These are phyloP conservation scores for Monascus purpureus DNA, from an alignment of 495 filamentous ascomycete species.

Conservation along the genomic window DNA sequence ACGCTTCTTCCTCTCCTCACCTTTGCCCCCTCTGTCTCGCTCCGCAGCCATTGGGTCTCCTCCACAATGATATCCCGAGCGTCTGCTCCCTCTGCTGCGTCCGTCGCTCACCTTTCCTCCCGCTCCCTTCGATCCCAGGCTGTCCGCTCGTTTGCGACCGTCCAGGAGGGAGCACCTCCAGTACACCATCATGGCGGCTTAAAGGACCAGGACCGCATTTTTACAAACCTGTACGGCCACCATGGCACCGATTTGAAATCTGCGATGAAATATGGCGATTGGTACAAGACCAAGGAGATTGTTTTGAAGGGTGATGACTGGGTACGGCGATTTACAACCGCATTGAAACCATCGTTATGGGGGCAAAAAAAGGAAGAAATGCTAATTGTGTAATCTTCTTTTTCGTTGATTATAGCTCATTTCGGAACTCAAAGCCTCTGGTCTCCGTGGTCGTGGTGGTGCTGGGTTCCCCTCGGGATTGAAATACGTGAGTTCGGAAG, in stretches of 20 bases:
- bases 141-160: constrained; percentile 66
- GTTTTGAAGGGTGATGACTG: constrained; percentile 93
- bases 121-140: constrained; percentile 43
- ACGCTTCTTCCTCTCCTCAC: constrained; percentile 15
- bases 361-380: constrained; percentile 7
- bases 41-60: constrained; percentile 18
- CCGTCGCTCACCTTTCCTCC: constrained; percentile 40
- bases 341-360: too few relatives aligned
- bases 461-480: constrained; percentile 95
- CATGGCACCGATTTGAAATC: constrained; percentile 80
- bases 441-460: constrained; percentile 88
- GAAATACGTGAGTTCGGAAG: constrained; percentile 75
- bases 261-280: constrained; percentile 97
- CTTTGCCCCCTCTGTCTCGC: constrained; percentile 11
- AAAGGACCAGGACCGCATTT: constrained; percentile 92
- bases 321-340: constrained; percentile 42
- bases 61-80: constrained; percentile 38
- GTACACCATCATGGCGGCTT: constrained; percentile 69
- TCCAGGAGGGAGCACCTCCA: constrained; percentile 65
- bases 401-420: constrained; percentile 61
- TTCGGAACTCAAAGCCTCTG: constrained; percentile 87
- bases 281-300: constrained; percentile 99
- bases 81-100: constrained; percentile 32
- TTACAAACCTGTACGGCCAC: constrained; percentile 93
- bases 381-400: constrained; percentile 8